Base-by-base conservation (phyloP, 768 basidiomycete species). In the Podaxis sp. region DNA sequence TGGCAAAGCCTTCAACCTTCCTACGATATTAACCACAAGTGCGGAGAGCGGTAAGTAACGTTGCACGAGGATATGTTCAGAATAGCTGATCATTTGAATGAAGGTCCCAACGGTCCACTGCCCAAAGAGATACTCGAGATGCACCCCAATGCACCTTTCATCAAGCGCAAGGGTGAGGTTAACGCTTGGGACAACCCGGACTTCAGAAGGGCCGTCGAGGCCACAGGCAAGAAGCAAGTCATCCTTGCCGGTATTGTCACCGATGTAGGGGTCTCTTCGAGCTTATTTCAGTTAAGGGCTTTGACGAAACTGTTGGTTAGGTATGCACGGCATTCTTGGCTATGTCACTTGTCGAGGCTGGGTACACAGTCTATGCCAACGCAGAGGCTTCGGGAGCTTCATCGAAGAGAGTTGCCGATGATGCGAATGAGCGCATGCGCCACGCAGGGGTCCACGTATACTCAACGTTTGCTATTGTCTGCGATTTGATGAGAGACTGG, bases 401-500 rank as follows among this genome's bases (percentile, higher is more conserved):
- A 57, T 74, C 74, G 63, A 65, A 67, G 27, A 72, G 73, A 55
- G 79, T 75, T 36, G 79, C 81, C 1, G 73, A 74, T 27, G 79
- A 78, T 47, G 79, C 81, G 15, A 81, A 82, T 69, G 76, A 74
- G 55, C 76, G 81, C 51, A 82, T 82, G 80, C 76, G 80, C 50
- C 73, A 67, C 11, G 80, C 79, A 8, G 81, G 80, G 8, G 77
- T 83, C 4, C 73, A 81, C 24, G 75, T 83, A n/a, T 61, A 80
- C 5, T 81, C 80, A 4, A 67, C 76, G 65, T 82, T 82, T 65
- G 76, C 81, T 6, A 69, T 82, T 50, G 69, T 72, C 17, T 71
- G 70, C 36, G 82, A 83, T 67, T 73, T 82, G 40, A 81, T 83
- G 80, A 70, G 80, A 46, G 80, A 83, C 68, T 83, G 82, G 82